Conservation (phyloP, 2,329 filamentous ascomycete species). For the Whalleya microplaca region DNA sequence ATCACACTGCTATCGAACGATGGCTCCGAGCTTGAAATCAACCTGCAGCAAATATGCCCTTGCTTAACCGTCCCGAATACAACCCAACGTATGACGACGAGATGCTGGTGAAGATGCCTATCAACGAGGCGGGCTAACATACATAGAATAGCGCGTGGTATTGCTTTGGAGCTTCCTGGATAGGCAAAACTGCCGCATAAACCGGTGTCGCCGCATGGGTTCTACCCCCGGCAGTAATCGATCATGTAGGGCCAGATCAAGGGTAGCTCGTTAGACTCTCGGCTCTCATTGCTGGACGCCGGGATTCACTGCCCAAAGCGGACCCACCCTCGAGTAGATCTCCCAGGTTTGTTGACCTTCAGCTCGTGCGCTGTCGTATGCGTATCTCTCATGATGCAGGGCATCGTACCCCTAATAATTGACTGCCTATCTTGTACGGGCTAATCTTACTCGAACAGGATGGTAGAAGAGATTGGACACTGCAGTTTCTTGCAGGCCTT, state of each 20-base stretch:
- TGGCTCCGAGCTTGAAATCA: too few species aligned
- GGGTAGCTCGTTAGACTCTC: not conserved
- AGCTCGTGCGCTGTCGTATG: not conserved
- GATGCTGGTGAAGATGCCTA: not conserved
- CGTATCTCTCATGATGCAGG: not conserved
- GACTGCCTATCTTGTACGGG: not conserved
- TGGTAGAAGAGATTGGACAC: not conserved
- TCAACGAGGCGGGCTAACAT: not conserved
- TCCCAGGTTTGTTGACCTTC: not conserved
- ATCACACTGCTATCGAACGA: too few species aligned
- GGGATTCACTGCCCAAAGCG: too few species aligned
- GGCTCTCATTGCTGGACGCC: not conserved
- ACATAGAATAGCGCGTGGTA: too few species aligned
- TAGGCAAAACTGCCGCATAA: constrained; percentile 4
- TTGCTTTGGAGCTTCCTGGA: constrained; percentile 6
- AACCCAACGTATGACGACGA: not conserved
- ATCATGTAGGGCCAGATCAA: too few species aligned
- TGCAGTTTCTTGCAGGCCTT: not conserved
- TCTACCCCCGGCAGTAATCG: not conserved
- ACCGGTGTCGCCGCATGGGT: not conserved
- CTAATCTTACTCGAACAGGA: not conserved
- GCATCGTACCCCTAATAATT: not conserved
- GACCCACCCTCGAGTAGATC: not conserved
- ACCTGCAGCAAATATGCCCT: not conserved
- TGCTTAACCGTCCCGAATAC: not conserved